Evolutionary conservation across 2,329 filamentous ascomycete genomes (phyloP).

Genomic region (Xylariales sp.): DNA sequence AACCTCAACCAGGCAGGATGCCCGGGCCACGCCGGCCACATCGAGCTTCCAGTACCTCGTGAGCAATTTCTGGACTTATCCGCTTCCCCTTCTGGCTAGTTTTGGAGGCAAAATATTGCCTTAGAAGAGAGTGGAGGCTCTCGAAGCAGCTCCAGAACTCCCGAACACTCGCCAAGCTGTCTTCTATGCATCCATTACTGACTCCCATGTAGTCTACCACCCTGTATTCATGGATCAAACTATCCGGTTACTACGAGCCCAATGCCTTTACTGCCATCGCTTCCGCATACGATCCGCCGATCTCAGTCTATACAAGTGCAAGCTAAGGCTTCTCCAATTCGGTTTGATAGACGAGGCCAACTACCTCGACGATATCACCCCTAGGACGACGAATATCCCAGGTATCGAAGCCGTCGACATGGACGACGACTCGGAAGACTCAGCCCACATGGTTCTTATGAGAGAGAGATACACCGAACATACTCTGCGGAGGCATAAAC

Average conservation of each 20-base stretch:
- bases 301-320: constrained; percentile 76
- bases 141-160: no score
- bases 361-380: constrained; percentile 35
- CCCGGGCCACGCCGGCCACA: constrained; percentile 90
- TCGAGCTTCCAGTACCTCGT: constrained; percentile 72
- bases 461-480: constrained; percentile 66
- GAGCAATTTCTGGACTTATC: no score
- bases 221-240: constrained; percentile 95
- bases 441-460: constrained; percentile 56
- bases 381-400: constrained; percentile 28
- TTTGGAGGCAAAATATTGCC: no score
- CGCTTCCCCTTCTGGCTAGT: no score
- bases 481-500: constrained; percentile 58
- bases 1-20: constrained; percentile 77
- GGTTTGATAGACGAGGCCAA: constrained; percentile 63
- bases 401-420: constrained; percentile 32
- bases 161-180: no score
- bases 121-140: no score
- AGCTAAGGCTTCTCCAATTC: constrained; percentile 78
- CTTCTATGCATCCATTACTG: no score
- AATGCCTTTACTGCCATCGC: constrained; percentile 86
- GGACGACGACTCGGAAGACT: constrained; percentile 49
- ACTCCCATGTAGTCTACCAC: no score
- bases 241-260: constrained; percentile 75
- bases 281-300: constrained; percentile 75